Conservation (phyloP, 164 flowering plant genomes). For the Stephania japonica region DNA sequence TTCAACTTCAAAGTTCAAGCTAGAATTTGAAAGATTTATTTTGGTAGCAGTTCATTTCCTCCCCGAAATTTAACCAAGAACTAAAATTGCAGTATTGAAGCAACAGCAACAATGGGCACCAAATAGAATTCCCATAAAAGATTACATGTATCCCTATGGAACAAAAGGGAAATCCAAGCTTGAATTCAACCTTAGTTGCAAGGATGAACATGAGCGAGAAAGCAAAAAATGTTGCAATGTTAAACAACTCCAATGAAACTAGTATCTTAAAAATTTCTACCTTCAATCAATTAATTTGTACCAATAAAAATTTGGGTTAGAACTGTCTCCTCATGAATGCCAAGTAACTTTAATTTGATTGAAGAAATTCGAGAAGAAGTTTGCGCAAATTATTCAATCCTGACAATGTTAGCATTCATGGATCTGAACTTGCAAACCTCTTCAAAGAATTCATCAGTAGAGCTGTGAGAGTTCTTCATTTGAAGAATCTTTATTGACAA, state of each 20-base stretch:
- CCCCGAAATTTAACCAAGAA: no score
- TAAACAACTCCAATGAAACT: not conserved
- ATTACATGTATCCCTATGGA: no score
- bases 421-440: slow-evolving; percentile 66
- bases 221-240: not conserved
- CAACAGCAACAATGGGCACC: no score
- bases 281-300: slow-evolving; percentile 1
- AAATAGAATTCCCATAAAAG: no score
- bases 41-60: no score
- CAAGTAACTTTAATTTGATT: not conserved
- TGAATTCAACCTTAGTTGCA: no score
- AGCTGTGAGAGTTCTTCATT: slow-evolving; percentile 75
- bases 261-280: not conserved
- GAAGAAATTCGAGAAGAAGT: not conserved
- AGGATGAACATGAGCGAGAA: not conserved
- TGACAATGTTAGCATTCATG: slow-evolving; percentile 47
- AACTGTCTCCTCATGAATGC: no score
- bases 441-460: slow-evolving; percentile 84
- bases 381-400: slow-evolving; percentile 32
- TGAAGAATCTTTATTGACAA: slow-evolving; percentile 72
- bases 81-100: no score
- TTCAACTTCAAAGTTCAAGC: no score
- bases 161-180: no score
- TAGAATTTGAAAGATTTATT: no score
- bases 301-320: not conserved